Evolutionary conservation across 345 rosid species (phyloP), one percentile per base, ranked within the genome.

Genomic region (Turnera subulata): DNA sequence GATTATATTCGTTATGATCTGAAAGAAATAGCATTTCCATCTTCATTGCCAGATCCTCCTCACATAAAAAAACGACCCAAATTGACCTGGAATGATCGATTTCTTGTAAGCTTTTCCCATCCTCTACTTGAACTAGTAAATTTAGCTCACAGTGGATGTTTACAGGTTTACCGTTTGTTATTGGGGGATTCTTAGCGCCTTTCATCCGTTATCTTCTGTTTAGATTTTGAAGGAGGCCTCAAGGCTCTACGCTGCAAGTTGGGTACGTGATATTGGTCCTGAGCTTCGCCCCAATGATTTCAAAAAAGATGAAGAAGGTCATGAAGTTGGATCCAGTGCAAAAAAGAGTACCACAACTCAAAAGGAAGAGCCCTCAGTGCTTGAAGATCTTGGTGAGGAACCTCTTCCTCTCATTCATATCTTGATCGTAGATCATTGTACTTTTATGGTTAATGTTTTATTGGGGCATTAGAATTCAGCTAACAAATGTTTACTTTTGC

Each of bases 241-340:
- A 11, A 82, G 91, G 84, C 91, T 93, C 39, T 93, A 93, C 73
- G 86, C 73, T 47, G 94, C 88, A 0, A 93, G 99, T 62, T 87
- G 97, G 99, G 86, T 89, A 11, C 64, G 99, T 22, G 94, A 93
- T 56, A 93, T 87, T 70, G 97, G 94, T 78, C 97, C 94, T 66
- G 91, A 93, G 15, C 96, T 89, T 70, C 80, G 91, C 50, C 99
- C 97, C 1, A 74, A 82, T 64, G 88, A 87, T 66, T 85, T 79
- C 64, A 81, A 87, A 81, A 82, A 85, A 64, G 73, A 66, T 4
- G 81, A 71, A 22, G 88, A 57, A 45, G 59, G 1, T 24, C 68
- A 42, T 69, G 85, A 73, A 55, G 85, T 71, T 59, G 70, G 51
- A 65, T 18, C 73, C 18, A 48, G 21, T 18, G 64, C 50, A 37